Evolutionary conservation across 352 stramenopile genomes (phyloP).

Genomic region (Phytophthora ohioensis): DNA sequence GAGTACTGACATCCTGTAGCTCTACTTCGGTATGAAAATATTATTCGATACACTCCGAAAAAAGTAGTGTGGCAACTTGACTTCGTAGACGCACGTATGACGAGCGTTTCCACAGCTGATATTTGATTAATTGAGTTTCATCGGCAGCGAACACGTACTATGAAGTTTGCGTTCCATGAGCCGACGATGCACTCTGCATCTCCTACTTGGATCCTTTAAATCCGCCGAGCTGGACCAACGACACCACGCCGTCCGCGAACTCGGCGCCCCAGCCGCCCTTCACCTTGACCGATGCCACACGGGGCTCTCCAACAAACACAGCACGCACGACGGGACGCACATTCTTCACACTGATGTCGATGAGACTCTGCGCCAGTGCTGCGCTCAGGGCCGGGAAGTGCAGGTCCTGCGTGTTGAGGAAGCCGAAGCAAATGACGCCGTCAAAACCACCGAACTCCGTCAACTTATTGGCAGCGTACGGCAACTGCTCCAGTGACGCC

Average conservation of each 20-base stretch:
- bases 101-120: background rate
- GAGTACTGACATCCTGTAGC: too few species aligned
- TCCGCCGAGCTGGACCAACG: slow-evolving; percentile 72
- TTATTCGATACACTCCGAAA: too few species aligned
- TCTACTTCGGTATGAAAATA: too few species aligned
- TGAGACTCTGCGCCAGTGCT: slow-evolving; percentile 76
- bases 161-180: background rate
- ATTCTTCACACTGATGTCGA: slow-evolving; percentile 87
- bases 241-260: slow-evolving; percentile 69
- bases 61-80: too few species aligned
- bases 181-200: background rate
- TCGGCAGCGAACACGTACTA: background rate
- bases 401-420: slow-evolving; percentile 74
- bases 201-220: slow-evolving; percentile 53
- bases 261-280: slow-evolving; percentile 81
- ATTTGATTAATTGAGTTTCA: slow-evolving; percentile 6
- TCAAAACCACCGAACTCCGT: slow-evolving; percentile 77
- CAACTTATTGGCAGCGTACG: slow-evolving; percentile 88
- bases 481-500: slow-evolving; percentile 78
- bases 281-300: slow-evolving; percentile 77
- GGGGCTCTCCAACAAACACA: slow-evolving; percentile 81
- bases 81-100: too few species aligned
- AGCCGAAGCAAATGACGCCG: slow-evolving; percentile 80
- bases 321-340: slow-evolving; percentile 79
- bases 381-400: slow-evolving; percentile 69